Base-by-base conservation (phyloP, 768 basidiomycete genomes). In the Strobilomyces confusus region DNA sequence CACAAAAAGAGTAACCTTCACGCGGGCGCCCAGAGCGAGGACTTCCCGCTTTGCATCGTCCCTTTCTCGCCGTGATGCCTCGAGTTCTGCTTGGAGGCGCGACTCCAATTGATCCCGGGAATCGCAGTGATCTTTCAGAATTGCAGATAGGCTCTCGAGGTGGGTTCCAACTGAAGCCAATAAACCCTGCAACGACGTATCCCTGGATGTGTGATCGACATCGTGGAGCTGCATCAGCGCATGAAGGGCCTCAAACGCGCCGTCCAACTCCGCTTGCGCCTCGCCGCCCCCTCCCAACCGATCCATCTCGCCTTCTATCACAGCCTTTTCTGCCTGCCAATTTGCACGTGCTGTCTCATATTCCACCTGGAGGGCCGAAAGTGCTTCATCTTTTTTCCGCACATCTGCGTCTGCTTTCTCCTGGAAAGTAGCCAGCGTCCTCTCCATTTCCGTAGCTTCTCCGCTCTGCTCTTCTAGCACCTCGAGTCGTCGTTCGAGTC, bases 51-150 rank as follows among this genome's bases (percentile, higher is more conserved):
- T 70, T 22, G 75, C 76, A 3, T 75, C 70, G 48, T 86, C 84
- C 32, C 78, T 67, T 55, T 83, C 82, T 26, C 66, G 71, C 42
- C 77, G 71, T 9, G 75, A 75, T 7, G 77, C 75, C 53, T 86
- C 85, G 34, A 87, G 62, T 54, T 86, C 82, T 49, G 69, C 58
- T 55, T 81, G 80, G 19, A 84, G 69, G 49, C 81, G 78, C 23
- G 79, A 80, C 58, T 82, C 80, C 50, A 82, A 54, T 58, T 71
- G 73, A 46, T 75, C 72, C 33, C 75, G 72, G 12, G 73, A 70
- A 58, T 72, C 68, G 32, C 69, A 62, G 63, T 77, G 71, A 14
- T 69, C 63, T 15, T 78, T 73, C 40, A 82, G 44, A 56, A 77
- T 77, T 17, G 54, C 64, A 43, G 79, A 72, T 17, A 84, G 63